These are phyloP conservation scores for Astrocystis sublimbata DNA, from an alignment of 495 filamentous ascomycete species.

Conservation along the genomic window DNA sequence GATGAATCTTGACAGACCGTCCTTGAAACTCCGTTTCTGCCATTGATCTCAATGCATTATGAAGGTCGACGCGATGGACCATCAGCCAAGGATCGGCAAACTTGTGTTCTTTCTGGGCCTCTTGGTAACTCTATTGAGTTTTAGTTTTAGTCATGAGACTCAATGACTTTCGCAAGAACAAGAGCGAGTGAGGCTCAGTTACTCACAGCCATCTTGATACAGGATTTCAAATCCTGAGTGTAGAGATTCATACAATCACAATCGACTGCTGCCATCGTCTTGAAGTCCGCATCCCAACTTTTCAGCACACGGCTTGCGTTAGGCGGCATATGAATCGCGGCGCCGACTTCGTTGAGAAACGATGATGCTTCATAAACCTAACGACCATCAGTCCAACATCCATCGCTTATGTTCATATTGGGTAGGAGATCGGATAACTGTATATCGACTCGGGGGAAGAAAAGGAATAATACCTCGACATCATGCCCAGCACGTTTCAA, in stretches of 20 bases:
- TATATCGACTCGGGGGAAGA: neutral
- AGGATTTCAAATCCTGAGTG: neutral
- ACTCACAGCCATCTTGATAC: neutral
- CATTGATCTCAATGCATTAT: conserved; percentile 39
- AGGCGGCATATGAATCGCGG: conserved; percentile 54
- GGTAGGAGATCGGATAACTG: neutral
- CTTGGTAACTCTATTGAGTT: neutral
- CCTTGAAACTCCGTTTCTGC: conserved; percentile 36
- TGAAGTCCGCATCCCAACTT: conserved; percentile 47
- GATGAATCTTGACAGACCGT: conserved; percentile 37
- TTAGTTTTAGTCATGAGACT: neutral
- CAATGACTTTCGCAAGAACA: neutral
- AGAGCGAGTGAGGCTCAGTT: neutral
- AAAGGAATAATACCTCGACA: conserved; percentile 27
- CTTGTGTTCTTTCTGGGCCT: neutral
- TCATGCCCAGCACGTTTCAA: conserved; percentile 51
- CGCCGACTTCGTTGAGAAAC: conserved; percentile 55
- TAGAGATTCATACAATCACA: neutral
- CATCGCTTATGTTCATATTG: too few species aligned
- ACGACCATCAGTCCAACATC: neutral
- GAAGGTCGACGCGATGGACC: conserved; percentile 6
- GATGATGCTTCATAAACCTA: conserved; percentile 53
- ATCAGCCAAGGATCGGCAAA: neutral
- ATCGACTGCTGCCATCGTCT: conserved; percentile 42
- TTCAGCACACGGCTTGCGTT: conserved; percentile 50